Percentiles rank a stretch among this genome's conserved stretches.
Conservation (phyloP, 164 flowering plant species). For the Aristolochia contorta region DNA sequence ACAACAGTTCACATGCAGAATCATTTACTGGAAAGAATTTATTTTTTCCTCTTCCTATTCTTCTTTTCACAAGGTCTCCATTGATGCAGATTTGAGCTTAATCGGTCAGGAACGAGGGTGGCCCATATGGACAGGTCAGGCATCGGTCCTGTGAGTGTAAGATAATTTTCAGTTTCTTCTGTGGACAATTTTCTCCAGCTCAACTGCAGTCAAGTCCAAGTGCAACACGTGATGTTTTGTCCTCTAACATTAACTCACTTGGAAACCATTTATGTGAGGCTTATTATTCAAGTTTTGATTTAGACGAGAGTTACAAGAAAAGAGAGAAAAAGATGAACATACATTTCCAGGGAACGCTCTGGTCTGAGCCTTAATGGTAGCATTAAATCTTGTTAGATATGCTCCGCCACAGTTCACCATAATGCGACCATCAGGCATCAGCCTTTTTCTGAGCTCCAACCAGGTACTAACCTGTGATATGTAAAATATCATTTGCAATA, state of each 20-base stretch:
- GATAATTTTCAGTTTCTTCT: conserved; percentile 46
- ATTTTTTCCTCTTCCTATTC: too few relatives aligned
- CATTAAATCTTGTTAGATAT: conserved; percentile 23
- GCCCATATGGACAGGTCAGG: conserved; percentile 64
- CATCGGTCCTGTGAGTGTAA: conserved; percentile 65
- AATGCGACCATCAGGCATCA: conserved; percentile 70
- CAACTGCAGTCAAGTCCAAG: conserved; percentile 23
- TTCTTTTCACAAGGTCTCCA: conserved; percentile 33
- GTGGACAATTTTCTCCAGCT: conserved; percentile 59
- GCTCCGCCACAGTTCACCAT: conserved; percentile 86
- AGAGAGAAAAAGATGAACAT: conserved; percentile 11
- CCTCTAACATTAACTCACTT: not conserved
- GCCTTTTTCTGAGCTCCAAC: conserved; percentile 38
- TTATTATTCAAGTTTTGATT: not conserved
- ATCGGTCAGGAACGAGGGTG: conserved; percentile 33
- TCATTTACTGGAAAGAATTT: too few relatives aligned
- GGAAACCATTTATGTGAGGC: not conserved
- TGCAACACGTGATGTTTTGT: not conserved
- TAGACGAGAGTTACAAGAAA: not conserved
- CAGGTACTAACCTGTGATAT: conserved; percentile 33
- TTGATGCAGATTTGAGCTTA: conserved; percentile 34
- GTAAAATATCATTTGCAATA: too few relatives aligned
- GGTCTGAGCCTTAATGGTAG: conserved; percentile 44
- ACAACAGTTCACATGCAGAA: too few relatives aligned
- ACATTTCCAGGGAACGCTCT: conserved; percentile 60